Base-by-base conservation (phyloP, 768 basidiomycete genomes). In the Panellus pusillus region DNA sequence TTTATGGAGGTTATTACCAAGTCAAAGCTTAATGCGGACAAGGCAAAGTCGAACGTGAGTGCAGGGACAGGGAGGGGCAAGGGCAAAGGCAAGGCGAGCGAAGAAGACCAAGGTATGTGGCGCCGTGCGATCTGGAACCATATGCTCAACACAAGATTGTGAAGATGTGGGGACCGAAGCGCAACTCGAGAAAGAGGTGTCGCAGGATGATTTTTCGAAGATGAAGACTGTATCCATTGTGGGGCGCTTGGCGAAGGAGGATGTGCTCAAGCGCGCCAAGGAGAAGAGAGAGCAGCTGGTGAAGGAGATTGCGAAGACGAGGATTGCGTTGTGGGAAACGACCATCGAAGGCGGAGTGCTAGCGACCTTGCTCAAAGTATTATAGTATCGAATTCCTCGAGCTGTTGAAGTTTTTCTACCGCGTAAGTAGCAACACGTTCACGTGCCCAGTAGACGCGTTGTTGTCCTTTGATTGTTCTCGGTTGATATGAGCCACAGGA, bases 271-370 rank as follows among this genome's bases (percentile, higher is more conserved):
- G 40, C 75, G 77, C 13, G 87, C 86, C 13, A 73, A 70, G 49
- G 79, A 80, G 61, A 75, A 79, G 62, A 78, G 80, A 54, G 68
- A 69, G 50, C 73, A 80, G 60, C 60, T 91, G 35, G 69, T 70
- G 50, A 69, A 68, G 9, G 83, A 86, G 68, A 69, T 91, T 41
- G 77, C 83, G 44, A 72, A 70, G 48, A 79, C 83, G 19, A 86
- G 85, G 63, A 74, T 80, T 27, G 82, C 86, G 62, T 67, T 90
- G 52, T 90, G 89, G 89, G 87, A 89, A 70, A 74, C 73, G 42
- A 75, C 74, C 19, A 71, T 83, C 38, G 82, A 83, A 64, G 71
- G 74, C 44, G 79, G 79, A 13, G 77, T 78, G 39, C 63, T 81
- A 54, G 69, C 69, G 37, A 69, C 74, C 47, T 54, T 80, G 20